These are phyloP conservation scores for Aspergillus ostianus DNA, from an alignment of 495 filamentous ascomycete species.

Conservation along the genomic window DNA sequence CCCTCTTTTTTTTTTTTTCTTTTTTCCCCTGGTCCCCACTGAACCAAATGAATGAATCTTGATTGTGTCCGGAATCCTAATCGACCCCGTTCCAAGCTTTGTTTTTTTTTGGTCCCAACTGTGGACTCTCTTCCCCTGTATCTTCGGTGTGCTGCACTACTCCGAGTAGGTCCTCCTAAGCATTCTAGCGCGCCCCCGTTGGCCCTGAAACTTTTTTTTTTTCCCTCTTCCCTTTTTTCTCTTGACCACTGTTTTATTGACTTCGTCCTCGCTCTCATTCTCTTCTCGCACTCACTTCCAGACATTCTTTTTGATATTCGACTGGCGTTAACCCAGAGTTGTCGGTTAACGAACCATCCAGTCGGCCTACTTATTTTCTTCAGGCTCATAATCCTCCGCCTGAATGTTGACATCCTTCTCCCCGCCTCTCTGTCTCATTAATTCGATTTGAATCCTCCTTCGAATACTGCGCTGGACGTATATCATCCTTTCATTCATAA, in stretches of 20 bases:
- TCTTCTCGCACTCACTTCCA: slow-evolving; percentile 2
- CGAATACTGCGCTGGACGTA: not conserved
- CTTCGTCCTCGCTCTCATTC: slow-evolving; percentile 2
- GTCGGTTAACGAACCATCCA: not conserved
- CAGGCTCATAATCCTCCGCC: not conserved
- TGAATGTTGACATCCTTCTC: not conserved
- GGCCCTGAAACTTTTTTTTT: not conserved
- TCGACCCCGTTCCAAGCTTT: slow-evolving; percentile 1
- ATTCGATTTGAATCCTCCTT: not conserved
- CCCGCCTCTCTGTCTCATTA: slow-evolving; percentile 3
- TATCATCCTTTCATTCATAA: not conserved
- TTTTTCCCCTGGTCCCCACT: not conserved
- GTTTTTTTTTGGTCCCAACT: not conserved
- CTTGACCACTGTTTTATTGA: not conserved
- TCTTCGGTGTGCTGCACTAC: too few species aligned
- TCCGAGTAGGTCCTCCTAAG: not conserved
- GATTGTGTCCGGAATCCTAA: not conserved
- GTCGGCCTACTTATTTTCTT: not conserved
- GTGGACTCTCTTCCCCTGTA: slow-evolving; percentile 1
- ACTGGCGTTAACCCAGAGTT: not conserved
- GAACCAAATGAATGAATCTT: not conserved
- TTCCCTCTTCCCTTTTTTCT: slow-evolving; percentile 3
- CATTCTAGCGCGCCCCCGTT: not conserved
- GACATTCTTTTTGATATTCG: not conserved
- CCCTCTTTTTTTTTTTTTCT: slow-evolving; percentile 2